phyloP scores from a whole-genome alignment of 2,329 filamentous ascomycete genomes.

The Calonectria pseudoreteaudii region DNA sequence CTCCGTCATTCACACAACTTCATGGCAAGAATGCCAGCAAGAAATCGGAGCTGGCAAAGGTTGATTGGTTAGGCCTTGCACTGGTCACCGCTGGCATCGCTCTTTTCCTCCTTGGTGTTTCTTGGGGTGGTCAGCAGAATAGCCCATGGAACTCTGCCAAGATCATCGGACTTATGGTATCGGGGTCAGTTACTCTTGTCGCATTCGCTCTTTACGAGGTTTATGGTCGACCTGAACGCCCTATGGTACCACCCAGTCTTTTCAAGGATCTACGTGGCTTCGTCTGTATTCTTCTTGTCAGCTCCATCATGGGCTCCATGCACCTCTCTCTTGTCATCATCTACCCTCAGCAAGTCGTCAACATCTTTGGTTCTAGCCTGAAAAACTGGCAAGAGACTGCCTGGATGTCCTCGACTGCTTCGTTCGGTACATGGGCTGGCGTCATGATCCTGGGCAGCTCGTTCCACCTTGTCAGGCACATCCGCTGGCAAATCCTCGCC shows the following conservation, averaged over 20 bases:
- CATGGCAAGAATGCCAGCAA: not conserved
- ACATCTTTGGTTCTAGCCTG: not conserved
- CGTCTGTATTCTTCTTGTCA: not conserved
- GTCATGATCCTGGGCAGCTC: not conserved
- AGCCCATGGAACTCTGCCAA: not conserved
- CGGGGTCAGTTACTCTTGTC: not conserved
- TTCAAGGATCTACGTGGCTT: not conserved
- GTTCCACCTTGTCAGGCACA: not conserved
- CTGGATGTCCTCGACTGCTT: not conserved
- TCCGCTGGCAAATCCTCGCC: not conserved
- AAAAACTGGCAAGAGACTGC: not conserved
- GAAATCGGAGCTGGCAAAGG: not conserved
- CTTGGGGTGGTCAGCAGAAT: not conserved
- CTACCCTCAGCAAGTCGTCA: not conserved
- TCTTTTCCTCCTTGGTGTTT: not conserved
- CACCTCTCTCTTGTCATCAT: not conserved
- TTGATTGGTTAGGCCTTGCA: not conserved
- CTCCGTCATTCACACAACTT: not conserved
- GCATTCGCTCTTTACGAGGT: not conserved
- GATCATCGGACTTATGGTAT: not conserved
- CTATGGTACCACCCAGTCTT: not conserved
- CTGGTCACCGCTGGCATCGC: not conserved
- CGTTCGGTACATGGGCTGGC: not conserved
- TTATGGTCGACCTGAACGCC: not conserved
- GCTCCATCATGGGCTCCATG: not conserved